Base-by-base conservation (phyloP, 768 basidiomycete species). In the Serendipita vermifera region DNA sequence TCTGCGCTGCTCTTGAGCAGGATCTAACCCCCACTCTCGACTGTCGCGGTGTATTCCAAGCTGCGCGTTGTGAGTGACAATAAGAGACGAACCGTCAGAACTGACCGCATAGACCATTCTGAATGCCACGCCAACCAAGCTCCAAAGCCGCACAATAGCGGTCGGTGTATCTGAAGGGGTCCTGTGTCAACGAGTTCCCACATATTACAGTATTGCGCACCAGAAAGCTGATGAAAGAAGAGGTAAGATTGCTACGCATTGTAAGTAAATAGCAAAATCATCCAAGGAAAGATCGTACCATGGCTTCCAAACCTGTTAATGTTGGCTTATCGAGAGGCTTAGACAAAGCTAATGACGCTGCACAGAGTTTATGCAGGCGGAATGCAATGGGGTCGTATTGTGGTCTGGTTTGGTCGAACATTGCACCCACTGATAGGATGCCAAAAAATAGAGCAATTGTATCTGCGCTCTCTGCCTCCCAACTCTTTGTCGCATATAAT, bases 181-280 rank as follows among this genome's bases (percentile, higher is more conserved):
- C n/a, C n/a, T n/a, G n/a, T n/a, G n/a, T n/a, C n/a, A n/a, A n/a
- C n/a, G n/a, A n/a, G n/a, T n/a, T n/a, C n/a, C n/a, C n/a, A n/a
- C n/a, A n/a, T n/a, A n/a, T n/a, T n/a, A n/a, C n/a, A n/a, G n/a
- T n/a, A n/a, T n/a, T n/a, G n/a, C n/a, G n/a, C n/a, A n/a, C n/a
- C n/a, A n/a, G n/a, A 51, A 3, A 51, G 22, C 3, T 51, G 46
- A 51, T 51, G 46, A n/a, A 51, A 51, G 46, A 51, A 51, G 7
- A 51, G 24, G 27, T 51, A 31, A 27, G 27, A 2, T 51, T 51
- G 46, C 46, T 51, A 27, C 5, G 9, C 9, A 26, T 11, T 2
- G 24, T n/a, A n/a, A 1, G 17, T 51, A 26, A 29, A 9, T 20
- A 4, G 4, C 5, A 7, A 20, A 1, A 4, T 4, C 24, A 3